Base-by-base conservation (phyloP, 2,329 filamentous ascomycete genomes). In the Fusarium sublunatum region DNA sequence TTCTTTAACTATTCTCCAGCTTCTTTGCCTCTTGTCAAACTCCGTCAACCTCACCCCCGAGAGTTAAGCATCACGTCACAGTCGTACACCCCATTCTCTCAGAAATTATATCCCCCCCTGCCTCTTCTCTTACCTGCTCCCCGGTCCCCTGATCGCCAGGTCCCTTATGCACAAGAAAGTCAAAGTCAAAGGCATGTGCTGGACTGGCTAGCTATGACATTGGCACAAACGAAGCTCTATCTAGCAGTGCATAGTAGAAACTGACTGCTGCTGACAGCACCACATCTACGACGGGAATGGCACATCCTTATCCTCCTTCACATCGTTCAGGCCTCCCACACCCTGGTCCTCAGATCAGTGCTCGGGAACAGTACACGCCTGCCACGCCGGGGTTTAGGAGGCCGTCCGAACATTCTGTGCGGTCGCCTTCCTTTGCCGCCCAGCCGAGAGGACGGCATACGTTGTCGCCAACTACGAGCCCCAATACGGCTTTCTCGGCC, bases 241-340 rank as follows among this genome's bases (percentile, higher is more conserved):
- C 31, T 19, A 51, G 42, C 31, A 41, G 40, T 52, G 56, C 40
- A 42, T 53, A 45, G 34, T 50, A 58, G 35, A 53, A 61, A 66
- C 64, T 71, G 51, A 72, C 67, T 58, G 60, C 49, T 36, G 43
- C 49, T 70, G 75, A 68, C 70, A 84, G 78, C 76, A 83, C 75
- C 73, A 78, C 77, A 54, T 77, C 83, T 52, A 79, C 81, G 58
- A 78, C 80, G 78, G 83, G 82, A 71, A 86, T 87, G 83, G 81
- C 83, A 79, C 82, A 85, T 81, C 78, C 78, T 76, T 83, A 82
- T 73, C 80, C 69, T 53, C 72, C 71, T 60, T 70, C 68, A 44
- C 70, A 73, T 65, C 71, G 83, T 70, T 75, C 81, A 73, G 74
- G 81, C 69, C 74, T 86, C 72, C 83, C 84, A 58, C 82, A 83